Percentiles rank a stretch among this genome's conserved stretches.
Conservation (phyloP, 2,329 filamentous ascomycete genomes). For the Onygenales sp. region DNA sequence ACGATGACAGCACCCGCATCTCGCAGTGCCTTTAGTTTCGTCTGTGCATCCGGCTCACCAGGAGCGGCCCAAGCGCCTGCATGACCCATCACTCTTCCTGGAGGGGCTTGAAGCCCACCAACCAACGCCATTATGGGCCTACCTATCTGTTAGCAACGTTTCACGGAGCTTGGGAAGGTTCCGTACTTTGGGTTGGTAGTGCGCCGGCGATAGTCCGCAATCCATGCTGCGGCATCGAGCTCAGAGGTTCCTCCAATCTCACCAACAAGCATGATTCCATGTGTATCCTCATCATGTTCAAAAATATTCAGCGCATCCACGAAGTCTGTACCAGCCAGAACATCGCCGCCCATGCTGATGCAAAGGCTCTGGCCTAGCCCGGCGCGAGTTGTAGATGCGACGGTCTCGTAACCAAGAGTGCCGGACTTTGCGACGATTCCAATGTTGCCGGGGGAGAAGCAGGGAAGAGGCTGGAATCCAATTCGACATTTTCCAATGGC, state of each 20-base stretch:
- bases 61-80: slow-evolving; percentile 63
- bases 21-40: slow-evolving; percentile 60
- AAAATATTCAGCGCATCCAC: slow-evolving; percentile 61
- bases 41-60: slow-evolving; percentile 53
- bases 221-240: slow-evolving; percentile 64
- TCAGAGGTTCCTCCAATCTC: slow-evolving; percentile 64
- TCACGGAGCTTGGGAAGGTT: not conserved
- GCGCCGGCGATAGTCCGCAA: slow-evolving; percentile 53
- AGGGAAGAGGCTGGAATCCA: slow-evolving; percentile 68
- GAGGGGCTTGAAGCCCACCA: slow-evolving; percentile 55
- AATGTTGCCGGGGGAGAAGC: slow-evolving; percentile 58
- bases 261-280: slow-evolving; percentile 63
- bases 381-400: slow-evolving; percentile 62
- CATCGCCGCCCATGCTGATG: slow-evolving; percentile 68
- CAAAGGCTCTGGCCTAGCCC: slow-evolving; percentile 69
- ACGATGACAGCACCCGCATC: slow-evolving; percentile 60
- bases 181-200: slow-evolving; percentile 54
- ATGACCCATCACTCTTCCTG: slow-evolving; percentile 66
- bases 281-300: slow-evolving; percentile 56
- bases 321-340: slow-evolving; percentile 64
- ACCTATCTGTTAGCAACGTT: slow-evolving; percentile 11
- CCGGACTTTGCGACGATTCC: slow-evolving; percentile 75
- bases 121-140: slow-evolving; percentile 66
- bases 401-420: slow-evolving; percentile 70
- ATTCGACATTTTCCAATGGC: slow-evolving; percentile 60